Evolutionary conservation across 768 basidiomycete species (phyloP).

Genomic region (Naganishia kalamii): DNA sequence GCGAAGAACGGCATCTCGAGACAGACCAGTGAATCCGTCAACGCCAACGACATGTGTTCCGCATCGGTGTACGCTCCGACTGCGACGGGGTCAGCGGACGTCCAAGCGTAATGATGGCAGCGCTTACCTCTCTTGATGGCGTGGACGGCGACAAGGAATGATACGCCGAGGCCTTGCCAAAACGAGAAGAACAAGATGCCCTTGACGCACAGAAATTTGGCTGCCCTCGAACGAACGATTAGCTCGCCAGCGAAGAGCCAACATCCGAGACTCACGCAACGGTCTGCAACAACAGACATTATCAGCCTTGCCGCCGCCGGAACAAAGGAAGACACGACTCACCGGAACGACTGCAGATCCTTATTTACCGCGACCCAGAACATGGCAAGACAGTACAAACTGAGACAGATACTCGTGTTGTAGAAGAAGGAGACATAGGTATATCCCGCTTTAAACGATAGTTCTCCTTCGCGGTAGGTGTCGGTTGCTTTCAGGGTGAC

Average conservation of each 20-base stretch:
- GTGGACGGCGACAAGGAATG: constrained; percentile 76
- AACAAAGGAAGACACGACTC: constrained; percentile 31
- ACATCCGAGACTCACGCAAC: constrained; percentile 36
- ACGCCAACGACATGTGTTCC: constrained; percentile 81
- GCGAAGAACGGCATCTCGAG: constrained; percentile 98
- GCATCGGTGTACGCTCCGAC: constrained; percentile 80
- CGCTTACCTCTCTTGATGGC: constrained; percentile 57
- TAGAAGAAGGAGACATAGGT: constrained; percentile 76
- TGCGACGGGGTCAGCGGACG: constrained; percentile 1
- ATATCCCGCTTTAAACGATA: constrained; percentile 78
- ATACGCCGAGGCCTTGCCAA: constrained; percentile 86
- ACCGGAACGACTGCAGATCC: constrained; percentile 85
- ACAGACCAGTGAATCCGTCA: constrained; percentile 87
- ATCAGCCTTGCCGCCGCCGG: background rate
- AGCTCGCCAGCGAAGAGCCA: background rate
- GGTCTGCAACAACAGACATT: constrained; percentile 26
- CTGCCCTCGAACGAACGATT: constrained; percentile 40
- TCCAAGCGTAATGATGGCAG: background rate
- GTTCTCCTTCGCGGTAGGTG: constrained; percentile 82
- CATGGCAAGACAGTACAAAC: constrained; percentile 70
- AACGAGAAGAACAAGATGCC: constrained; percentile 97
- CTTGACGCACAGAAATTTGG: constrained; percentile 98
- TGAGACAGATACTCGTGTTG: constrained; percentile 47
- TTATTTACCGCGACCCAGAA: constrained; percentile 91
- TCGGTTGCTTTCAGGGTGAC: constrained; percentile 77